These are phyloP conservation scores for Ophiorrhiza pumila DNA, from an alignment of 257 asterid species.

Conservation along the genomic window DNA sequence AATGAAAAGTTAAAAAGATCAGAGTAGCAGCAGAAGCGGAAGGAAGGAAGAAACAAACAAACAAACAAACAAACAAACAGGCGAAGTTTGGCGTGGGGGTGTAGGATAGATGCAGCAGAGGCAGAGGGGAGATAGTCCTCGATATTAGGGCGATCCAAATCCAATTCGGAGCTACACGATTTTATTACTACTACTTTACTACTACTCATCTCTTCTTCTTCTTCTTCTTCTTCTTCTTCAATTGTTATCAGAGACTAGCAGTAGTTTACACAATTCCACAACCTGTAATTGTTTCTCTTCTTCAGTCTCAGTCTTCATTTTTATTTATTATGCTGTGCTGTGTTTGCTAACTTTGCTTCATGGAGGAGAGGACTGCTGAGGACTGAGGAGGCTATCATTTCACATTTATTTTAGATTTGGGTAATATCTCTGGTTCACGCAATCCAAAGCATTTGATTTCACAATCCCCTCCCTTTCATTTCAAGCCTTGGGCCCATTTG, in stretches of 20 bases:
- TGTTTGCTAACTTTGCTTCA: too few species aligned
- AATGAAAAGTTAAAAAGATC: background rate
- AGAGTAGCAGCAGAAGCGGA: background rate
- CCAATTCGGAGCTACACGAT: conserved; percentile 71
- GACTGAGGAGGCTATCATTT: too few species aligned
- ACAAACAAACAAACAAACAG: conserved; percentile 38
- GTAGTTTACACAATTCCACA: too few species aligned
- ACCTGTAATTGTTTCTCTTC: too few species aligned
- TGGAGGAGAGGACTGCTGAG: too few species aligned
- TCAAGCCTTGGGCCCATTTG: too few species aligned
- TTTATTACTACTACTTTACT: conserved; percentile 49
- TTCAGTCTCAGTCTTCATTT: too few species aligned
- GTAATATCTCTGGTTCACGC: too few species aligned
- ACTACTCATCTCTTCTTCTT: conserved; percentile 12
- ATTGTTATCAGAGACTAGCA: background rate
- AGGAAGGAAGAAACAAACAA: background rate
- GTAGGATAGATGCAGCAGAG: conserved; percentile 83
- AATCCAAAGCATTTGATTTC: too few species aligned
- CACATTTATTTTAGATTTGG: too few species aligned
- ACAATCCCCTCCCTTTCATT: too few species aligned
- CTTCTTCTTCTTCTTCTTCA: background rate
- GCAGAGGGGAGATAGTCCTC: conserved; percentile 90
- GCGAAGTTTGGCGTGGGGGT: conserved; percentile 74
- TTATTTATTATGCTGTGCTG: too few species aligned
- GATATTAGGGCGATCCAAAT: conserved; percentile 84